These are phyloP conservation scores for Entonaema liquescens DNA, from an alignment of 495 filamentous ascomycete species.

Conservation along the genomic window DNA sequence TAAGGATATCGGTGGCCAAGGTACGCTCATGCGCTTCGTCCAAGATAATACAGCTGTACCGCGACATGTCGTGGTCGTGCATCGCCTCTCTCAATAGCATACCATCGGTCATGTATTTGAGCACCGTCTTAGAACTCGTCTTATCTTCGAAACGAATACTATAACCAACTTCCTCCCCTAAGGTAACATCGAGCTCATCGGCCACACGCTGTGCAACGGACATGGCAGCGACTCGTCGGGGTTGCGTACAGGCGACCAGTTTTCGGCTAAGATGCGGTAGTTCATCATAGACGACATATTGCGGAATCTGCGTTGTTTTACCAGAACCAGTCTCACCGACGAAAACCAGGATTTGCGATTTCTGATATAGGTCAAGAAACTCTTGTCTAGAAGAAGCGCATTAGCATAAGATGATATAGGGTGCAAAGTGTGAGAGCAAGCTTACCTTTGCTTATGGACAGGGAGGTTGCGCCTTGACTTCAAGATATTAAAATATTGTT, in stretches of 20 bases:
- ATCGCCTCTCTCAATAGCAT: slow-evolving; percentile 98
- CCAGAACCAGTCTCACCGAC: slow-evolving; percentile 99
- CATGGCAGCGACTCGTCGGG: slow-evolving; percentile 97
- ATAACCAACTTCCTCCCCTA: slow-evolving; percentile 98
- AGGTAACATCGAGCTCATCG: slow-evolving; percentile 90
- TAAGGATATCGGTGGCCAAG: slow-evolving; percentile 92
- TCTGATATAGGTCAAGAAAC: slow-evolving; percentile 91
- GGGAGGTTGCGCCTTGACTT: slow-evolving; percentile 84
- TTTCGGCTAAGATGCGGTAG: slow-evolving; percentile 83
- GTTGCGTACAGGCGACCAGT: slow-evolving; percentile 97
- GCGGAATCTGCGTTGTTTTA: slow-evolving; percentile 98
- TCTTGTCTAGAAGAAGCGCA: slow-evolving; percentile 70
- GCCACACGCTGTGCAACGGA: slow-evolving; percentile 98
- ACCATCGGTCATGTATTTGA: slow-evolving; percentile 99
- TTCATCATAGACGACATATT: slow-evolving; percentile 98
- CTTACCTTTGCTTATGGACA: slow-evolving; percentile 85
- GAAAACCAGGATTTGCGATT: slow-evolving; percentile 94
- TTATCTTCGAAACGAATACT: slow-evolving; percentile 99
- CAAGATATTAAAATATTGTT: slow-evolving; percentile 88
- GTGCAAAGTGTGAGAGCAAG: slow-evolving; percentile 1
- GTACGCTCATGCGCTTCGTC: slow-evolving; percentile 98
- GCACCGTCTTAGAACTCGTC: slow-evolving; percentile 86
- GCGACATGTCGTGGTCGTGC: slow-evolving; percentile 89
- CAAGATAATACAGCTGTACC: slow-evolving; percentile 98
- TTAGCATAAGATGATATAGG: slow-evolving; percentile 5